Evolutionary conservation across 768 basidiomycete genomes (phyloP), one percentile per base, ranked within the genome.

Genomic region (Rhodosporidiobolus sp.): DNA sequence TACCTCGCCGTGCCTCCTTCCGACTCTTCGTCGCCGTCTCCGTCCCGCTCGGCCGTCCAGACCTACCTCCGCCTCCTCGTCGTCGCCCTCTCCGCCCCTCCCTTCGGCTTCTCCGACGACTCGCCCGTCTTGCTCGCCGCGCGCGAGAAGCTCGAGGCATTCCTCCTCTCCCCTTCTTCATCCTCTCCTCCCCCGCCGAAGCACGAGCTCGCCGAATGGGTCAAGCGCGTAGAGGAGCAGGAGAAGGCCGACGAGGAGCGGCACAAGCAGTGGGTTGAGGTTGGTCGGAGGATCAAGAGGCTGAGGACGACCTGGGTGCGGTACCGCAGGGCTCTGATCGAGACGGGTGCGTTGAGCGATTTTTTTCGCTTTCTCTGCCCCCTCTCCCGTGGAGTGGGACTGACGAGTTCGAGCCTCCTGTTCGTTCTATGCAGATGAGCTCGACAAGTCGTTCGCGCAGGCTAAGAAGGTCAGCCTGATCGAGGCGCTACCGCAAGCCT

Each of bases 61-160:
- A 38, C 26, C 2, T 76, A 67, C 57, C 49, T 76, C n/a, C 65
- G 75, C 38, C 26, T 46, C 12, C 57, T 76, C 55, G 65, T 70
- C 43, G 57, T 76, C 61, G 30, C 62, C 14, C 75, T 76, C 57
- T 72, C 74, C 32, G 46, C 49, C 3, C 74, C 74, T 10, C 67
- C 61, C 1, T 2, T 46, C 1, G 1, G 4, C 46, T 67, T 20
- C n/a, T n/a, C n/a, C n/a, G 34, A 45, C 1, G 57, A 55, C 34
- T 59, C 65, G 4, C 30, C 34, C 4, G 22, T 49, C 20, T 68
- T 76, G 30, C 0, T 7, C 24, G 9, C 24, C 1, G 75, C 75
- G 9, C 64, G 75, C 7, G 35, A 20, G 9, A 20, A 32, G 12
- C 46, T 76, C 57, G 75, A 76, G 57, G 6, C 64, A 17, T 76